Conservation (phyloP, 768 basidiomycete species). For the Psilocybe azurescens region DNA sequence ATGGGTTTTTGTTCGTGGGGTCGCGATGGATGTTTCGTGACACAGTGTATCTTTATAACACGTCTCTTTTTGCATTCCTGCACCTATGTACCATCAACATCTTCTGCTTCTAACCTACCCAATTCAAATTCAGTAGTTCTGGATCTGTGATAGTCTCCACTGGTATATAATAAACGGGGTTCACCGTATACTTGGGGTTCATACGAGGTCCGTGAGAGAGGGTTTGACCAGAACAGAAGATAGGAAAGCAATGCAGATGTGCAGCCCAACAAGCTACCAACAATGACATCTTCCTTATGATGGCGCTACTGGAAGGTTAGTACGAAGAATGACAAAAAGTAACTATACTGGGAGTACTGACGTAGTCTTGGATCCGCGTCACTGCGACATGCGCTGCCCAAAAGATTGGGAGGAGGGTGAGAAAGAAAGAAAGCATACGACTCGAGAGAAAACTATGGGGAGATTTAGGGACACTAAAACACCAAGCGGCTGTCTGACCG, state of each 20-base stretch:
- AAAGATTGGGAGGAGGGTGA: constrained; percentile 58
- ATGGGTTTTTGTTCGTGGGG: constrained; percentile 70
- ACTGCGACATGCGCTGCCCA: constrained; percentile 68
- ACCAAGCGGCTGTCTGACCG: constrained; percentile 67
- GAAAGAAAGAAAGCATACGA: constrained; percentile 46
- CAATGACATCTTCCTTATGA: constrained; percentile 72
- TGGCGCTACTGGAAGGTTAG: constrained; percentile 49
- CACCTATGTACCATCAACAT: constrained; percentile 43
- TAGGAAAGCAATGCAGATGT: constrained; percentile 55
- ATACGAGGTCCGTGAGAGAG: constrained; percentile 51
- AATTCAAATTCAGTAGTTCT: constrained; percentile 52
- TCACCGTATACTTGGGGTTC: constrained; percentile 30
- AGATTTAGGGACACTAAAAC: constrained; percentile 44
- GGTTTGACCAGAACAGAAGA: constrained; percentile 69
- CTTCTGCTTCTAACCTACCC: constrained; percentile 45
- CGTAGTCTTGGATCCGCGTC: constrained; percentile 68
- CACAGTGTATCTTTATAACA: constrained; percentile 16
- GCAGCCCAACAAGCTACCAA: constrained; percentile 63
- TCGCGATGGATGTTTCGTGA: constrained; percentile 35
- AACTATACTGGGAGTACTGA: constrained; percentile 16
- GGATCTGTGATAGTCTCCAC: constrained; percentile 24
- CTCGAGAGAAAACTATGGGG: constrained; percentile 46
- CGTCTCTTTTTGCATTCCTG: constrained; percentile 27
- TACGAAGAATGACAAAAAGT: background rate
- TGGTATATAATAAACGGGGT: constrained; percentile 51